Percentiles rank a stretch among this genome's conserved stretches.
These are phyloP conservation scores for Colletotrichum sp. DNA, from an alignment of 2,329 filamentous ascomycete species.

Conservation along the genomic window DNA sequence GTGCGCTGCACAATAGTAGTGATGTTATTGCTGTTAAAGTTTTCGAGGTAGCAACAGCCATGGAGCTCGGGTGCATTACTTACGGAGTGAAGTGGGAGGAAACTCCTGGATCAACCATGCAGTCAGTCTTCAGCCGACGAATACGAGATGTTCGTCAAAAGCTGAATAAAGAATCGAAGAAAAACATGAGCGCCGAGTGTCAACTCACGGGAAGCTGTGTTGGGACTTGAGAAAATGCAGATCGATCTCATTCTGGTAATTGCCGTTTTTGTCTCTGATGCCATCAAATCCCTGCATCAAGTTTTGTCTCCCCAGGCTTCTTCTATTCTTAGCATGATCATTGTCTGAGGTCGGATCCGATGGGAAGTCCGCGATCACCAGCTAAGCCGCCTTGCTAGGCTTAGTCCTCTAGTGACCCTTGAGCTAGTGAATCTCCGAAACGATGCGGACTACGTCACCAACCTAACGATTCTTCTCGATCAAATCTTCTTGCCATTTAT, in stretches of 20 bases:
- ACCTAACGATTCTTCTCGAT: neutral
- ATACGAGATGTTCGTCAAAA: neutral
- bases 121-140: neutral
- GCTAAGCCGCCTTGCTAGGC: constrained; percentile 30
- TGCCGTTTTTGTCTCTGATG: neutral
- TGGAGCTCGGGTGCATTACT: neutral
- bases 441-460: constrained; percentile 57
- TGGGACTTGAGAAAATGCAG: neutral
- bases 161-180: neutral
- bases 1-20: neutral
- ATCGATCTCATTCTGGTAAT: neutral
- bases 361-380: neutral
- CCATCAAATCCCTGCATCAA: neutral
- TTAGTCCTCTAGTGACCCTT: constrained; percentile 53
- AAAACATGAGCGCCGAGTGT: neutral
- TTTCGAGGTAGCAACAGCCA: neutral
- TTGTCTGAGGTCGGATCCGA: neutral
- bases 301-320: neutral
- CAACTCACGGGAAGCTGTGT: neutral
- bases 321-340: neutral
- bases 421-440: constrained; percentile 58
- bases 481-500: neutral
- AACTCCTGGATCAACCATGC: neutral
- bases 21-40: neutral
- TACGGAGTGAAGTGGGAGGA: neutral